Base-by-base conservation (phyloP, 1,284 basidiomycete species). In the Mycosarcoma mackinlayi region DNA sequence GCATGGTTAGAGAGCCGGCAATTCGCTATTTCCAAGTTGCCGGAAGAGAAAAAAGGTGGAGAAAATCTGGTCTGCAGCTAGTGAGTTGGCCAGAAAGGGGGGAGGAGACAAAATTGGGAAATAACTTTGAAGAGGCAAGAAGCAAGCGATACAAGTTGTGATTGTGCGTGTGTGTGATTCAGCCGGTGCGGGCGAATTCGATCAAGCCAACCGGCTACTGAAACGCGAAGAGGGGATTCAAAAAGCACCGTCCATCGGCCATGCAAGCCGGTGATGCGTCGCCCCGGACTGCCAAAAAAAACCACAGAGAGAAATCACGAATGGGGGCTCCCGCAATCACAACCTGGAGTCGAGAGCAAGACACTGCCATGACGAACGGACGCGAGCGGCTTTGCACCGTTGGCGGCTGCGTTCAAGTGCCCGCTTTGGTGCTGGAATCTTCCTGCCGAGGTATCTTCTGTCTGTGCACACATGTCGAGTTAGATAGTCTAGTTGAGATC, bases 321-420 rank as follows among this genome's bases (percentile, higher is more conserved):
- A 35, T 6, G 34, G 27, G 41, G 41, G 41, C 27, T 42, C 41
- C 41, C 41, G 27, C 41, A 42, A 42, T 38, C 37, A 10, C 37
- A 21, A 38, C n/a, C 21, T 18, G 39, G n/a, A 16, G n/a, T n/a
- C n/a, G n/a, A n/a, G n/a, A n/a, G n/a, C 49, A 23, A 19, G 24
- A 19, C 14, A 7, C 18, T 18, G 46, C 11, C 23, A 19, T 16
- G 23, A 25, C 25, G 8, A 24, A 37, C 57, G 49, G 58, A 61
- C 45, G 58, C 58, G 58, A 49, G 58, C 51, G 59, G 59, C 44
- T 49, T 54, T 61, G 59, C 25, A 28, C 27, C 35, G 27, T 11
- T 23, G 38, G 9, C 19, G 8, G 11, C 34, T 31, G 30, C 14
- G 34, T 18, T 18, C 4, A 31, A 38, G 37, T 31, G 38, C 18